These are phyloP conservation scores for Rutstroemia sp. DNA, from an alignment of 2,329 filamentous ascomycete species.

Conservation along the genomic window DNA sequence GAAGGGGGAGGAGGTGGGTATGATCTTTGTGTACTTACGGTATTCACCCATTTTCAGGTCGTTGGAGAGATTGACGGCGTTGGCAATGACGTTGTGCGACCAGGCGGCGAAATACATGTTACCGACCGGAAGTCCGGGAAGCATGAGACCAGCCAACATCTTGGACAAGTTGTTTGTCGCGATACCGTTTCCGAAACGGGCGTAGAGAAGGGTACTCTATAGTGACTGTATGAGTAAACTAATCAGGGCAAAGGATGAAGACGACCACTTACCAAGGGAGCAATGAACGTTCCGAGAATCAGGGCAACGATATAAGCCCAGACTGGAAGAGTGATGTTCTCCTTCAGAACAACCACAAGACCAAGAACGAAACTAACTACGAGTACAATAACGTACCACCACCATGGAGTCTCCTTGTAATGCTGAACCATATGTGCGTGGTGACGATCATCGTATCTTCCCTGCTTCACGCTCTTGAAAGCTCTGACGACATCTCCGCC, in stretches of 20 bases:
- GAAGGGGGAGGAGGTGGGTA: too few species aligned
- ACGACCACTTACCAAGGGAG: conserved; percentile 37
- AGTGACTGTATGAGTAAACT: conserved; percentile 11
- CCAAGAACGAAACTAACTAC: conserved; percentile 41
- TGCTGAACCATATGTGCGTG: conserved; percentile 40
- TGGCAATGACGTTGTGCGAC: conserved; percentile 49
- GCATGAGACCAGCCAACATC: conserved; percentile 42
- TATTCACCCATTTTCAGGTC: conserved; percentile 55
- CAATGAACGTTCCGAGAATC: conserved; percentile 35
- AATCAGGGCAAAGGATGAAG: not conserved
- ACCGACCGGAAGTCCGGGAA: conserved; percentile 33
- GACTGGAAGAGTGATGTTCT: conserved; percentile 33
- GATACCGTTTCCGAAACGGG: conserved; percentile 48
- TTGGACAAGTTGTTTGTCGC: conserved; percentile 51
- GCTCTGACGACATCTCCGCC: conserved; percentile 42
- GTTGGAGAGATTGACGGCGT: conserved; percentile 42
- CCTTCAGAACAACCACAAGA: conserved; percentile 33
- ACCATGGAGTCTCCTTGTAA: conserved; percentile 42
- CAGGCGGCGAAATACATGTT: conserved; percentile 46
- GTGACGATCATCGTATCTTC: conserved; percentile 39
- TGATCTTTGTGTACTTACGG: conserved; percentile 30
- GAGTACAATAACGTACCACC: conserved; percentile 44
- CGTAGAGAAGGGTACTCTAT: conserved; percentile 44
- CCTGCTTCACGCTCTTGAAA: conserved; percentile 39
- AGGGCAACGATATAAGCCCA: conserved; percentile 37